phyloP scores from a whole-genome alignment of 108 stramenopile genomes.

The Nannochloropsis gaditana region DNA sequence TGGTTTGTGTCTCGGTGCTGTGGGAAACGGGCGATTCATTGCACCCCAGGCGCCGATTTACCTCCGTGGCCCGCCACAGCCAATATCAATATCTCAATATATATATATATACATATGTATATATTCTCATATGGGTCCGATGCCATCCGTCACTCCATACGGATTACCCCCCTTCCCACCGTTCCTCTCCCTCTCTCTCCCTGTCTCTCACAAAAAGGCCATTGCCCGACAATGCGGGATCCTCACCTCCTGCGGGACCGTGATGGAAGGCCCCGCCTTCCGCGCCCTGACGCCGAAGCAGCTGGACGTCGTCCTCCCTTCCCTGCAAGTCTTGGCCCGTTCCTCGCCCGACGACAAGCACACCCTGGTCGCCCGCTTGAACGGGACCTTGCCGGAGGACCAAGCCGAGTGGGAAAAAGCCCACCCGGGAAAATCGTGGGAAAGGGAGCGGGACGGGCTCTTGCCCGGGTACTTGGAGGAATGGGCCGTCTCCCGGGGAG shows the following conservation, averaged over 20 bases:
- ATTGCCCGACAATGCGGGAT: conserved; percentile 72
- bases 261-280: conserved; percentile 57
- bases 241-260: conserved; percentile 41
- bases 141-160: neutral
- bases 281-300: conserved; percentile 46
- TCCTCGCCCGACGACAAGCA: conserved; percentile 59
- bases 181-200: neutral
- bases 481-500: conserved; percentile 27
- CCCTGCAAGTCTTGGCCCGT: conserved; percentile 54
- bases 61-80: too few relatives aligned
- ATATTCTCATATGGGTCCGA: neutral
- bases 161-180: neutral
- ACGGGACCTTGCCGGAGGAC: conserved; percentile 37
- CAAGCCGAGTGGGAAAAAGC: conserved; percentile 50
- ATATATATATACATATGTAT: too few relatives aligned
- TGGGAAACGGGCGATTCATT: neutral
- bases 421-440: conserved; percentile 52
- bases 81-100: too few relatives aligned
- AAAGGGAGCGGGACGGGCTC: conserved; percentile 35
- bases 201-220: conserved; percentile 29
- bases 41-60: neutral
- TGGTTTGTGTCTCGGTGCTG: neutral
- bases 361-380: conserved; percentile 53
- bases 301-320: conserved; percentile 53
- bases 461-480: conserved; percentile 57